phyloP scores from a whole-genome alignment of 305 asterid species.

The Striga hermonthica region DNA sequence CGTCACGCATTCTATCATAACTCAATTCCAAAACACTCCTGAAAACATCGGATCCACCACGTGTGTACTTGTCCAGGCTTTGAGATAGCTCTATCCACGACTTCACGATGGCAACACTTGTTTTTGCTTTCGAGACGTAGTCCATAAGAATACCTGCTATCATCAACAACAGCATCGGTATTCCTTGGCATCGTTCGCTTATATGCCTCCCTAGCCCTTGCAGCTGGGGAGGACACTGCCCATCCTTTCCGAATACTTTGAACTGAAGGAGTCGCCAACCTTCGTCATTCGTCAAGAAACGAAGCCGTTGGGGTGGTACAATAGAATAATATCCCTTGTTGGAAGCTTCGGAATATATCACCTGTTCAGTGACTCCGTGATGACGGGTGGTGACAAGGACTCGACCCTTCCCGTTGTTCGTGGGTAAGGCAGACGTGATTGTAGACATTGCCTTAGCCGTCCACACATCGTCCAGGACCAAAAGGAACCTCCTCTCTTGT shows the following conservation, averaged over 20 bases:
- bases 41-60: no score
- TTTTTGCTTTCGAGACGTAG: not conserved
- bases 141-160: slow-evolving; percentile 38
- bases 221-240: slow-evolving; percentile 15
- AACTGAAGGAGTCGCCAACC: slow-evolving; percentile 40
- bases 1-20: slow-evolving; percentile 40
- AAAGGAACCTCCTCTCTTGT: slow-evolving; percentile 28
- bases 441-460: slow-evolving; percentile 18
- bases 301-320: slow-evolving; percentile 25
- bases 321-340: not conserved
- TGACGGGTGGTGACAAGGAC: slow-evolving; percentile 38
- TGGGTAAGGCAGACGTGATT: slow-evolving; percentile 27
- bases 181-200: slow-evolving; percentile 24
- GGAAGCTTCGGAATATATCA: slow-evolving; percentile 22
- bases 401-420: slow-evolving; percentile 9
- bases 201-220: slow-evolving; percentile 26
- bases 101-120: no score
- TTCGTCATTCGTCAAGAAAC: slow-evolving; percentile 27
- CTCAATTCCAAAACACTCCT: slow-evolving; percentile 28
- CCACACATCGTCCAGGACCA: slow-evolving; percentile 44
- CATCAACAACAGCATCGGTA: slow-evolving; percentile 37
- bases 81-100: no score
- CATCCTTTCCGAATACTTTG: slow-evolving; percentile 28
- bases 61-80: no score
- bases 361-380: no score